Evolutionary conservation across 495 filamentous ascomycete genomes (phyloP).

Genomic region (Pseudotulostoma volvatum): DNA sequence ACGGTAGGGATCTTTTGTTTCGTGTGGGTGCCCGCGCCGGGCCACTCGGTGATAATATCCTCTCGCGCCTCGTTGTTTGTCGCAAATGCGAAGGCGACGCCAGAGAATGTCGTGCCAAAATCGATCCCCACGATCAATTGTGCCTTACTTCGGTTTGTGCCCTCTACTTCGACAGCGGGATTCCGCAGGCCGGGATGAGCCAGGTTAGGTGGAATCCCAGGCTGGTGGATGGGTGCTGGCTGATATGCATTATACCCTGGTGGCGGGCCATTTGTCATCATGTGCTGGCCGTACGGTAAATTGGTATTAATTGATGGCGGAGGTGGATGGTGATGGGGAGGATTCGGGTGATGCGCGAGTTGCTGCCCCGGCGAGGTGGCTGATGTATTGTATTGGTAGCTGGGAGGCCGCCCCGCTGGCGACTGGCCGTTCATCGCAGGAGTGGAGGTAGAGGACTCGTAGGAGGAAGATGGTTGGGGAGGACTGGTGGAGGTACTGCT

Average conservation of each 20-base stretch:
- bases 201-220: conserved; percentile 19
- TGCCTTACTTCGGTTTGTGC: conserved; percentile 55
- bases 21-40: conserved; percentile 58
- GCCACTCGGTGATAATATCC: conserved; percentile 70
- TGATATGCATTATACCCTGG: conserved; percentile 31
- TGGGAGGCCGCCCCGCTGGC: conserved; percentile 45
- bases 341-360: conserved; percentile 32
- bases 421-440: conserved; percentile 35
- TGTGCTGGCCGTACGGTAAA: conserved; percentile 35
- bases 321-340: conserved; percentile 52
- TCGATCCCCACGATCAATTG: conserved; percentile 60
- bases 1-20: conserved; percentile 75
- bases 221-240: conserved; percentile 26
- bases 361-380: conserved; percentile 39
- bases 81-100: conserved; percentile 65
- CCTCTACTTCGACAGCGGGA: conserved; percentile 66
- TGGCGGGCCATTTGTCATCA: conserved; percentile 27
- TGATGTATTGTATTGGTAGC: conserved; percentile 45
- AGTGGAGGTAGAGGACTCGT: conserved; percentile 33
- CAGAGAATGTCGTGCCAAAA: conserved; percentile 65
- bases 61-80: conserved; percentile 62
- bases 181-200: conserved; percentile 24
- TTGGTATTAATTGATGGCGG: conserved; percentile 58
- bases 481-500: conserved; percentile 13
- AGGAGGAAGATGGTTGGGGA: conserved; percentile 21